Evolutionary conservation across 2,329 filamentous ascomycete genomes (phyloP), one percentile per base, ranked within the genome.

Genomic region (Aspergillus ruber): DNA sequence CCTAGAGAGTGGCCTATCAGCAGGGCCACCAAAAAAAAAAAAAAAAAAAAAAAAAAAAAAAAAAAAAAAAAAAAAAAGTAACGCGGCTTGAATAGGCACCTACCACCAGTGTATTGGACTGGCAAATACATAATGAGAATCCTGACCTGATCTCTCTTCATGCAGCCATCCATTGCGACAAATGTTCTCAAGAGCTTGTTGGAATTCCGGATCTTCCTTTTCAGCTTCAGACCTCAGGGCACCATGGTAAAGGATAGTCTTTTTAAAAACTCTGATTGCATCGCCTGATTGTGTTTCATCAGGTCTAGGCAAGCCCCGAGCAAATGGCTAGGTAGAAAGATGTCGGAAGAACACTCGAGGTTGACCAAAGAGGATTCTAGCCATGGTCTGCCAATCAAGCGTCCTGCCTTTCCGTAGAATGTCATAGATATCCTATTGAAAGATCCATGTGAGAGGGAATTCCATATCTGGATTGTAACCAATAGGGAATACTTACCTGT

Each of bases 181-280:
- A 33, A 52, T 44, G 10, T 42, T 7, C 7, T 42, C 10, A 21
- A 51, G 49, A 29, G 45, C 46, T 29, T 48, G 7, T 47, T 50
- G 35, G 18, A 44, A 35, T 46, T 32, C 41, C 17, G 17, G 18
- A 20, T 45, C 43, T 46, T 44, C 25, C 29, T 29, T n/a, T 35
- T 35, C n/a, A 35, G 32, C 32, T 35, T 35, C n/a, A 15, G 10
- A 35, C n/a, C 6, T 35, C 9, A 35, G 15, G n/a, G 15, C 3
- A 13, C 32, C 32, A 35, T 35, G 32, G 32, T 7, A 35, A 35
- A 15, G 10, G 6, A 35, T 35, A 35, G 6, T 13, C 12, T 7
- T n/a, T 35, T 35, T 35, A 7, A 35, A 13, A 35, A 35, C 32
- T 35, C 32, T 15, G 32, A 35, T 35, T 35, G 32, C 32, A 15